Base-by-base conservation (phyloP, 768 basidiomycete genomes). In the Vararia minispora region DNA sequence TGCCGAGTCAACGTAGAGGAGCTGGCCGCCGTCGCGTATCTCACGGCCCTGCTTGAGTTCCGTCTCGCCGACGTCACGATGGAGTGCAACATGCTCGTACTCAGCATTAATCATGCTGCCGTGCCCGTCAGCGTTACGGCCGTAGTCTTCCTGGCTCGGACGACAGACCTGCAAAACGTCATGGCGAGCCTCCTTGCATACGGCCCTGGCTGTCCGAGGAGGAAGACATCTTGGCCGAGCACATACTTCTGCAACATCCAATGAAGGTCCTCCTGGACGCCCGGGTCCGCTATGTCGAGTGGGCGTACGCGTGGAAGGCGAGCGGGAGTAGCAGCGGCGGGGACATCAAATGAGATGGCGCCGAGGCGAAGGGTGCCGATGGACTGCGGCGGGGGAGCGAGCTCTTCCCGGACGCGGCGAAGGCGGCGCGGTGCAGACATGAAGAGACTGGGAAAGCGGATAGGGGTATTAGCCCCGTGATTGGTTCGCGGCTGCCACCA, bases 21-120 rank as follows among this genome's bases (percentile, higher is more conserved):
- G 59, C 42, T 70, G 76, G 25, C 77, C 76, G 24, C 76, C 76
- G 5, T 57, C 55, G 26, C 71, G 58, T 28, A 81, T 79, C 51
- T 79, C 77, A 37, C 78, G 56, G 41, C 76, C 78, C 59, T 81
- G 78, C 54, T 79, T 81, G 39, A 81, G 57, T 47, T 81, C 78
- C 4, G 77, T 79, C 50, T 79, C 77, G n/a, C 78, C 77, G 6
- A 79, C 71, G 51, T 81, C 78, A 37, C 76, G 57, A 53, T 81
- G 77, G 5, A 81, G 54, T 3, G 75, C 69, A 41, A 81, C 71
- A 44, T 77, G 73, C 49, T 81, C 78, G 46, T 79, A 81, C 54
- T 79, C 78, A 13, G 72, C 56, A 50, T 81, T 81, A 33, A 79
- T 72, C 31, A 78, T 28, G 44, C 73, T 76, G 23, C 12, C 39